Percentiles rank a stretch among this genome's conserved stretches.
Conservation (phyloP, 306 rosid species). For the Vicia villosa region DNA sequence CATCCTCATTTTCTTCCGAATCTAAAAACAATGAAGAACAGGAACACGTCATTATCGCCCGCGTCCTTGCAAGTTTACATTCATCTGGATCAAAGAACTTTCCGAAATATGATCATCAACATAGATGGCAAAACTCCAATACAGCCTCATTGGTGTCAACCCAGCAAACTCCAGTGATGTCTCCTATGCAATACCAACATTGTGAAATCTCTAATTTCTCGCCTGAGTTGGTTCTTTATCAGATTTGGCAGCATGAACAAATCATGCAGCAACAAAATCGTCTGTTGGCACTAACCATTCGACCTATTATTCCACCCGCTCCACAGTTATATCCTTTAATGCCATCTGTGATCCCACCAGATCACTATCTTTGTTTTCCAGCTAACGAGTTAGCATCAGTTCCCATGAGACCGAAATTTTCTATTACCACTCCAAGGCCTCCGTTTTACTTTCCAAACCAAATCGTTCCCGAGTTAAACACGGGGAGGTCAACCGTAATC, state of each 20-base stretch:
- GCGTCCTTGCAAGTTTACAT: slow-evolving; percentile 55
- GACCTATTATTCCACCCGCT: slow-evolving; percentile 48
- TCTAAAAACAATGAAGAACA: slow-evolving; percentile 61
- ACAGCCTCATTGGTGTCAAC: slow-evolving; percentile 41
- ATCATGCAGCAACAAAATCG: slow-evolving; percentile 46
- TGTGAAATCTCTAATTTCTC: slow-evolving; percentile 54
- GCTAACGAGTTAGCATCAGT: slow-evolving; percentile 52
- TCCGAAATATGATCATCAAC: slow-evolving; percentile 39
- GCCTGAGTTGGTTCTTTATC: slow-evolving; percentile 60
- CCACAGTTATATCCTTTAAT: slow-evolving; percentile 63
- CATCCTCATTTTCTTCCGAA: slow-evolving; percentile 45
- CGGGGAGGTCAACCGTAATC: slow-evolving; percentile 65
- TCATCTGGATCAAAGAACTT: slow-evolving; percentile 42
- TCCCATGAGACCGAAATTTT: slow-evolving; percentile 51
- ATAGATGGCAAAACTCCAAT: slow-evolving; percentile 39
- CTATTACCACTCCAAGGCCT: slow-evolving; percentile 55
- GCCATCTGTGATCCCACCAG: slow-evolving; percentile 66
- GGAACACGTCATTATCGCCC: slow-evolving; percentile 69
- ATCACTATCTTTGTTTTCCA: slow-evolving; percentile 59
- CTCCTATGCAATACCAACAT: slow-evolving; percentile 52
- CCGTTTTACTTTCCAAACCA: slow-evolving; percentile 56
- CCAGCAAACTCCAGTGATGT: slow-evolving; percentile 42
- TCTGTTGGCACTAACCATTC: slow-evolving; percentile 59
- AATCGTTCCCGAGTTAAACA: slow-evolving; percentile 44
- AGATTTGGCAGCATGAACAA: slow-evolving; percentile 80